Base-by-base conservation (phyloP, 2,329 filamentous ascomycete genomes). In the Sordariomycetes sp. region DNA sequence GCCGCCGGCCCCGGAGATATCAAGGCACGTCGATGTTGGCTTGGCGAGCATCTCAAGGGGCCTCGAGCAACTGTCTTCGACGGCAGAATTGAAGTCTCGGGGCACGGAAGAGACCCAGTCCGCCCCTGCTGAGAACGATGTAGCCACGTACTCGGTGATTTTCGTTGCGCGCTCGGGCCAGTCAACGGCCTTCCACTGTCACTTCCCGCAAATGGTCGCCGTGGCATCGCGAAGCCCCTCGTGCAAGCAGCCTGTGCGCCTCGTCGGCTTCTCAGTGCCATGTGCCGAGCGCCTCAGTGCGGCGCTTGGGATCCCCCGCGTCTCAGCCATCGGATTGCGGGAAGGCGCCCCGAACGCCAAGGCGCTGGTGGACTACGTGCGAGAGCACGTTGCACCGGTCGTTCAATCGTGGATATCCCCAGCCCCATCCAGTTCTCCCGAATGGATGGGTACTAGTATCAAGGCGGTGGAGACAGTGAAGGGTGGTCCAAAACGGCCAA, bases 261-360 rank as follows among this genome's bases (percentile, higher is more conserved):
- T 89, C 2, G 74, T 90, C 2, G 78, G 81, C 1, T 76, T 89
- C 53, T 83, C 84, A 0, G 81, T 77, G 56, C 70, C 77, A 1
- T 80, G 77, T 54, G 84, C 85, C 52, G 71, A 79, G 17, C 76
- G 76, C 13, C 68, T 90, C 17, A 79, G 79, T 53, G 67, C 70
- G 34, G 75, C 75, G 22, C 71, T 89, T 3, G 79, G 79, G 1
- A 74, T 89, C 10, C 81, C 83, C 1, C 76, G 84, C 36, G 82
- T 83, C 0, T 86, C 84, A 1, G 82, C 83, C 24, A 70, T 90
- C 35, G 86, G 78, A 0, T 66, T 90, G 7, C 67, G 74, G 22
- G 71, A 73, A 7, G 76, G 72, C 42, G 81, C 84, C 0, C 82
- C 83, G 0, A 76, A 79, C 50, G 74, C 79, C 0, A 74, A 74